Evolutionary conservation across 768 basidiomycete genomes (phyloP).

Genomic region (Lactarius psammicola): DNA sequence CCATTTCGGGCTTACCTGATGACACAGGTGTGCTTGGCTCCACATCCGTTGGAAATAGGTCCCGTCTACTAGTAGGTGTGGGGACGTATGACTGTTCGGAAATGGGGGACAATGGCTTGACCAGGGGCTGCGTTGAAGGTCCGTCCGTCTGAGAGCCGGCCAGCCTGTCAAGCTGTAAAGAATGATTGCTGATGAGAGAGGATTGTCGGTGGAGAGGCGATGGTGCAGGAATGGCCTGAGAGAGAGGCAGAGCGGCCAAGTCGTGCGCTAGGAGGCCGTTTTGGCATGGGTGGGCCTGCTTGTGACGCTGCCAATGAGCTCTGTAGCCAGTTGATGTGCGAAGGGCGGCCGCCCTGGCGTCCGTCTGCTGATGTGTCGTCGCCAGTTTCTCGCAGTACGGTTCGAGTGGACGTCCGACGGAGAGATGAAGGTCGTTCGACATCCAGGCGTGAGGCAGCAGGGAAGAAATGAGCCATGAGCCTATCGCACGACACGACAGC

Average conservation of each 20-base stretch:
- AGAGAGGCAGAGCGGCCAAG: conserved; percentile 28
- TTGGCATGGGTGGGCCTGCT: conserved; percentile 17
- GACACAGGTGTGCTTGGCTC: conserved; percentile 32
- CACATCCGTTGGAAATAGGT: conserved; percentile 27
- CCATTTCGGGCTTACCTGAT: conserved; percentile 35
- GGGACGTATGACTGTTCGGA: conserved; percentile 63
- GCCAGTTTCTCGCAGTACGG: conserved; percentile 1
- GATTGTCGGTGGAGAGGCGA: conserved; percentile 27
- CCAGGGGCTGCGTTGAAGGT: conserved; percentile 29
- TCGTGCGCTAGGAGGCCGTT: conserved; percentile 20
- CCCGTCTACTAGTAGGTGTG: conserved; percentile 40
- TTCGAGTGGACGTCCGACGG: conserved; percentile 19
- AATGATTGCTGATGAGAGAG: conserved; percentile 43
- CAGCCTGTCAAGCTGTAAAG: conserved; percentile 40
- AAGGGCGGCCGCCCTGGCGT: conserved; percentile 20
- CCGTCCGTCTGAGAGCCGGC: conserved; percentile 28
- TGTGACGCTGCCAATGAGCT: conserved; percentile 7
- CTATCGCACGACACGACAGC: conserved; percentile 17
- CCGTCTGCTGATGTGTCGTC: conserved; percentile 16
- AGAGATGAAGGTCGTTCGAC: conserved; percentile 21
- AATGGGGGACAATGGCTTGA: conserved; percentile 59
- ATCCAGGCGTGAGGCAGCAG: conserved; percentile 22
- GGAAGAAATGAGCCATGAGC: conserved; percentile 28
- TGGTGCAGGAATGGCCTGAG: conserved; percentile 30
- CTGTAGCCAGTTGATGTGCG: conserved; percentile 27